These are phyloP conservation scores for Pseudoscleropodium purum DNA, from an alignment of 225 moss, liverwort and hornwort species.

Conservation along the genomic window DNA sequence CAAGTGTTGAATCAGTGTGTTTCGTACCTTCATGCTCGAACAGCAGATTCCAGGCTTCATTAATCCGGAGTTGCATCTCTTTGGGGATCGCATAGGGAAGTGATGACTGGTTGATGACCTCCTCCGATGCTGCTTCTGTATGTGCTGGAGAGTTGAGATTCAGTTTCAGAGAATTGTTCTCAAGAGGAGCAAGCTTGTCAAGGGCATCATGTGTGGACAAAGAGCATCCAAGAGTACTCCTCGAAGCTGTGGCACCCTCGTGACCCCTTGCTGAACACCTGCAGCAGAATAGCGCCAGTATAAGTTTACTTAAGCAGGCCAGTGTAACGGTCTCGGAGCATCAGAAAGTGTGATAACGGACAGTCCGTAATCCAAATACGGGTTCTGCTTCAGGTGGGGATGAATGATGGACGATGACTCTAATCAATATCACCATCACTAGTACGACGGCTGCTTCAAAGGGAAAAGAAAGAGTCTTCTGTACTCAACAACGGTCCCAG, in stretches of 20 bases:
- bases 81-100: neutral
- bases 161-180: neutral
- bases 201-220: neutral
- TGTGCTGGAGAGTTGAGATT: slow-evolving; percentile 14
- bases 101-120: neutral
- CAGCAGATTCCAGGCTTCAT: neutral
- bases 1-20: neutral
- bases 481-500: neutral
- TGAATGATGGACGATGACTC: neutral
- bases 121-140: neutral
- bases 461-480: neutral
- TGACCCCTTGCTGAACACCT: slow-evolving; percentile 4
- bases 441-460: neutral
- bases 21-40: neutral
- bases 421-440: neutral
- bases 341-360: neutral
- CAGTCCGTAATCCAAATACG: neutral
- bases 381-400: neutral
- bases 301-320: neutral
- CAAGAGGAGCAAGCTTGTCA: neutral
- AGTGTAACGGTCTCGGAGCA: neutral
- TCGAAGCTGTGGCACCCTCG: neutral
- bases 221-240: neutral
- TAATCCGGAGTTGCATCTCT: slow-evolving; percentile 1
- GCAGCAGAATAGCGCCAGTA: neutral